Evolutionary conservation across 2,329 filamentous ascomycete genomes (phyloP), one percentile per base, ranked within the genome.

Genomic region (Colletotrichum scovillei): DNA sequence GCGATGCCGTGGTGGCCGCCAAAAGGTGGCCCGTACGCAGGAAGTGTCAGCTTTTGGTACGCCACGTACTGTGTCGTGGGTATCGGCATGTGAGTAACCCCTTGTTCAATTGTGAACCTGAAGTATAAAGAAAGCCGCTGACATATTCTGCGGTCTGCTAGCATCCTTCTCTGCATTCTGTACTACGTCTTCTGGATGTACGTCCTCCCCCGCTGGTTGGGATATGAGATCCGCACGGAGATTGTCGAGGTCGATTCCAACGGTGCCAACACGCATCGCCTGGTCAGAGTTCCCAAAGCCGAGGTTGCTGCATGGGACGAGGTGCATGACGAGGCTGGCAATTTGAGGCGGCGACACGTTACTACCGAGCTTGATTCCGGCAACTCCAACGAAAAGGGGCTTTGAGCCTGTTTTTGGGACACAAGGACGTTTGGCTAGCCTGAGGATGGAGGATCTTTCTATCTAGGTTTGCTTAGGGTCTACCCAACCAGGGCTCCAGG

Each of bases 1-100:
- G 86, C 91, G 19, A 93, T 93, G 86, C 92, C 92, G 0, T 94
- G 92, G 92, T 92, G 91, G 75, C 92, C 92, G 2, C 93, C 92
- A 0, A 84, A 85, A 0, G 87, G 84, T 0, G 92, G 92, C 0
- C 83, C 83, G 0, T 87, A 88, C 42, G 89, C 88, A 0, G 92
- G 92, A 0, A 89, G 92, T 69, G 92, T 94, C 1, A 92, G 88
- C 66, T 94, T 95, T 80, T 94, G 90, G 89, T 95, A 94, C 75
- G 92, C 87, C 1, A 94, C 92, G 0, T 94, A 94, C 76, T 87
- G 88, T 24, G 88, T 91, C 0, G 88, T 90, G 0, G 92, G 92
- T 0, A 87, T 94, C 70, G 91, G 80, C 26, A 87, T 93, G 89
- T 91, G 83, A 85, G 89, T 88, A 16, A 30, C 4, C 5, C 28